Conservation (phyloP, 2,329 filamentous ascomycete genomes). For the Penicillium concentricum region DNA sequence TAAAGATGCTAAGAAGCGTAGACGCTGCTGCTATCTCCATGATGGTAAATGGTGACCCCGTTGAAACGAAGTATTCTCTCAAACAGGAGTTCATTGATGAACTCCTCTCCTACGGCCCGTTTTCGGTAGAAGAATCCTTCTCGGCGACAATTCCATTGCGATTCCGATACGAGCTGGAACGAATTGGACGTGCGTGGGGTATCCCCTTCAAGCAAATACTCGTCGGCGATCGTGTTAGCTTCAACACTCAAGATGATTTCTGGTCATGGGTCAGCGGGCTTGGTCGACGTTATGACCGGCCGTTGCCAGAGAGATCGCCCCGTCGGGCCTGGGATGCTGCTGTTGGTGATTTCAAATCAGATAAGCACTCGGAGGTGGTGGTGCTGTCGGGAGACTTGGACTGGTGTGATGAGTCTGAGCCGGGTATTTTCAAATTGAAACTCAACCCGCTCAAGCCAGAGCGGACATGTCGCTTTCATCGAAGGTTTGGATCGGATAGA, state of each 20-base stretch:
- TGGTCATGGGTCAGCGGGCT: constrained; percentile 34
- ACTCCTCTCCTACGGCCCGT: constrained; percentile 37
- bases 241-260: constrained; percentile 31
- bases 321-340: constrained; percentile 37
- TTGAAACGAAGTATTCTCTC: constrained; percentile 13
- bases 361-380: constrained; percentile 38
- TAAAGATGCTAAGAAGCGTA: constrained; percentile 14
- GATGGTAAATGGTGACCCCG: not conserved
- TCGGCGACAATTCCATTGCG: constrained; percentile 31
- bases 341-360: constrained; percentile 31
- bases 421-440: constrained; percentile 39
- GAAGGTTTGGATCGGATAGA: constrained; percentile 48
- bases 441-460: constrained; percentile 45
- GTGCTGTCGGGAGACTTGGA: constrained; percentile 42
- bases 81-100: constrained; percentile 28
- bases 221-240: constrained; percentile 23
- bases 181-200: constrained; percentile 32
- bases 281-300: constrained; percentile 21
- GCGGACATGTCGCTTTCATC: constrained; percentile 45
- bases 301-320: constrained; percentile 34
- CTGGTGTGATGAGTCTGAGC: constrained; percentile 35
- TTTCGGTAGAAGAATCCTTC: constrained; percentile 30
- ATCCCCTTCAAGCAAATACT: constrained; percentile 31
- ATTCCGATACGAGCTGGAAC: constrained; percentile 40
- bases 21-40: constrained; percentile 6